Evolutionary conservation across 2,329 filamentous ascomycete species (phyloP).

Genomic region (Apiospora koreana): DNA sequence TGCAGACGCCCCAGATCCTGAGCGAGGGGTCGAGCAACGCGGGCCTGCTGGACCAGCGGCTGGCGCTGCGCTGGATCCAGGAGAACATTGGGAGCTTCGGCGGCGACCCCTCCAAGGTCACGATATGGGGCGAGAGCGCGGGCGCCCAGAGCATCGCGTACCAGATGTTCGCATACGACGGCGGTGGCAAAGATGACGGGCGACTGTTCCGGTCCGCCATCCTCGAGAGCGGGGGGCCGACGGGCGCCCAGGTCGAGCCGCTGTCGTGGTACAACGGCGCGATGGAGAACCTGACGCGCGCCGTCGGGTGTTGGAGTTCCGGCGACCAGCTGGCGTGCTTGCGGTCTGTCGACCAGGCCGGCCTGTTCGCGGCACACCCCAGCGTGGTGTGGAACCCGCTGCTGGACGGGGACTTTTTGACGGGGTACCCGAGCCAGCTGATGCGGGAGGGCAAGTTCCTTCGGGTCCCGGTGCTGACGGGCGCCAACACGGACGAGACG

Average conservation of each 20-base stretch:
- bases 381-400: slow-evolving; percentile 43
- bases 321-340: slow-evolving; percentile 39
- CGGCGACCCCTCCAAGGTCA: slow-evolving; percentile 51
- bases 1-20: slow-evolving; percentile 49
- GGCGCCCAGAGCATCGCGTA: slow-evolving; percentile 31
- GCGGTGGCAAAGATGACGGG: slow-evolving; percentile 54
- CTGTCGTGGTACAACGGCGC: slow-evolving; percentile 36
- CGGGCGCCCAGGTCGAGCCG: slow-evolving; percentile 31
- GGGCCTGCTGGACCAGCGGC: slow-evolving; percentile 52
- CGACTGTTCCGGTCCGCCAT: slow-evolving; percentile 58
- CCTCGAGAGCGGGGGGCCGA: slow-evolving; percentile 49
- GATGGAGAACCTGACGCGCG: slow-evolving; percentile 36
- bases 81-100: slow-evolving; percentile 52
- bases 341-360: slow-evolving; percentile 31
- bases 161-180: slow-evolving; percentile 51
- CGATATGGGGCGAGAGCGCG: slow-evolving; percentile 54
- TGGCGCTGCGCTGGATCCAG: slow-evolving; percentile 53
- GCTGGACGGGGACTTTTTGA: slow-evolving; percentile 49
- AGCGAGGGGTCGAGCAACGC: slow-evolving; percentile 43
- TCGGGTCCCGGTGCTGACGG: slow-evolving; percentile 45
- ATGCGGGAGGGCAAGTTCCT: slow-evolving; percentile 43
- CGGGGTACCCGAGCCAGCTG: slow-evolving; percentile 48
- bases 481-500: slow-evolving; percentile 50
- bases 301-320: slow-evolving; percentile 36
- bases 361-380: slow-evolving; percentile 37